phyloP scores from a whole-genome alignment of 2,329 filamentous ascomycete genomes.

The Alternaria ethzedia region DNA sequence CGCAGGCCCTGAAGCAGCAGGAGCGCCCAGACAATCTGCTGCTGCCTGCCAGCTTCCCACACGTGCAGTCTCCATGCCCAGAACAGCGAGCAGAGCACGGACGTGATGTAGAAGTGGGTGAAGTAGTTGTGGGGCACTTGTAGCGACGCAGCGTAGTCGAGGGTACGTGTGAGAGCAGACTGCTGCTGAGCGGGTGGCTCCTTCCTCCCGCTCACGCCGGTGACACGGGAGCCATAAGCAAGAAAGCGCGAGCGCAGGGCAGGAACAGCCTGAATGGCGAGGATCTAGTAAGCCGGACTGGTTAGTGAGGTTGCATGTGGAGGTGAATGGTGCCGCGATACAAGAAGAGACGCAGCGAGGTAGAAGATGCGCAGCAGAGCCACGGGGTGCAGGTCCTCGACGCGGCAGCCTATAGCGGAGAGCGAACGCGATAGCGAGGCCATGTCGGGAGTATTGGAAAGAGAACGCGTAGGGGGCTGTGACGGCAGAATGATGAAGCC shows the following conservation, averaged over 20 bases:
- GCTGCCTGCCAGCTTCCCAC: slow-evolving; percentile 56
- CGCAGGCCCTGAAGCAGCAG: slow-evolving; percentile 78
- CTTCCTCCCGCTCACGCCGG: slow-evolving; percentile 13
- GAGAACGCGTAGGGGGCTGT: slow-evolving; percentile 2
- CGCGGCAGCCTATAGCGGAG: slow-evolving; percentile 1
- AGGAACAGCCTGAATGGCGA: slow-evolving; percentile 59
- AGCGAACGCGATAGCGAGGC: slow-evolving; percentile 1
- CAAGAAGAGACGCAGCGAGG: slow-evolving; percentile 48
- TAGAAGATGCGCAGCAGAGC: slow-evolving; percentile 46
- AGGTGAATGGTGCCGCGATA: slow-evolving; percentile 42
- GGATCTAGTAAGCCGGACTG: slow-evolving; percentile 51
- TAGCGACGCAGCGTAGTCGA: slow-evolving; percentile 60
- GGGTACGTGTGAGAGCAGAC: slow-evolving; percentile 31
- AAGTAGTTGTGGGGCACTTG: slow-evolving; percentile 90
- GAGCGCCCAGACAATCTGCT: slow-evolving; percentile 71
- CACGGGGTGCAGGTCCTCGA: slow-evolving; percentile 19
- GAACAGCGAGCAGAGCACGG: slow-evolving; percentile 71
- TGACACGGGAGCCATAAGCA: slow-evolving; percentile 64
- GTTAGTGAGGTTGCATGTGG: slow-evolving; percentile 28
- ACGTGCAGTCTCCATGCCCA: slow-evolving; percentile 72
- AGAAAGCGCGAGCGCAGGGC: slow-evolving; percentile 63
- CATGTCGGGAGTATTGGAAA: not conserved
- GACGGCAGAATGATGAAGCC: slow-evolving; percentile 24
- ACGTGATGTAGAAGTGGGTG: slow-evolving; percentile 81
- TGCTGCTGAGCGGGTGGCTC: slow-evolving; percentile 7